These are phyloP conservation scores for Arabidopsis suecica DNA, from an alignment of 345 rosid species.

Conservation along the genomic window DNA sequence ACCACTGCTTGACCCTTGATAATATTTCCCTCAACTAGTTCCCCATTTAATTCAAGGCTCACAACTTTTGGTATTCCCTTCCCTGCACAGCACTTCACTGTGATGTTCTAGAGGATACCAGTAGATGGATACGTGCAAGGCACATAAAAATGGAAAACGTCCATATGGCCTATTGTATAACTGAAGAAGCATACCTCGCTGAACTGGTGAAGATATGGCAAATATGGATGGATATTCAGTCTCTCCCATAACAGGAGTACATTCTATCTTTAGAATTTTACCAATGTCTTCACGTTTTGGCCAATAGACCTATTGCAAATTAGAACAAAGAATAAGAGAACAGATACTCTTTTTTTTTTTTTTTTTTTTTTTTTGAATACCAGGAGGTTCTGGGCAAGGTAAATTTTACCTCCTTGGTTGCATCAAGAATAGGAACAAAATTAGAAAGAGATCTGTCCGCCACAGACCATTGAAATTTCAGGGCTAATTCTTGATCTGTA, in stretches of 20 bases:
- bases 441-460: constrained; percentile 77
- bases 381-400: too few species aligned
- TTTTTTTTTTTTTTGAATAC: too few species aligned
- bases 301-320: constrained; percentile 71
- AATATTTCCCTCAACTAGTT: constrained; percentile 79
- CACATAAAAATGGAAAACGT: not conserved
- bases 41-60: constrained; percentile 85
- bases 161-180: constrained; percentile 24
- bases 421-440: constrained; percentile 77
- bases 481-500: constrained; percentile 57
- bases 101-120: constrained; percentile 31
- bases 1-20: constrained; percentile 76
- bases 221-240: constrained; percentile 75
- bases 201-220: constrained; percentile 83
- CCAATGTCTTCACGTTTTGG: constrained; percentile 85
- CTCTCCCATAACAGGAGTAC: constrained; percentile 70
- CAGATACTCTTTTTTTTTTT: too few species aligned
- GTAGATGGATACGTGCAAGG: constrained; percentile 5
- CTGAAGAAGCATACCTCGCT: constrained; percentile 61
- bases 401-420: constrained; percentile 70
- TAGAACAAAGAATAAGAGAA: constrained; percentile 15
- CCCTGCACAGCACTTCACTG: constrained; percentile 53
- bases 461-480: constrained; percentile 84
- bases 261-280: constrained; percentile 81
- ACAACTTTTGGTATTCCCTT: constrained; percentile 92